Conservation (phyloP, 257 asterid species). For the Eucommia ulmoides region DNA sequence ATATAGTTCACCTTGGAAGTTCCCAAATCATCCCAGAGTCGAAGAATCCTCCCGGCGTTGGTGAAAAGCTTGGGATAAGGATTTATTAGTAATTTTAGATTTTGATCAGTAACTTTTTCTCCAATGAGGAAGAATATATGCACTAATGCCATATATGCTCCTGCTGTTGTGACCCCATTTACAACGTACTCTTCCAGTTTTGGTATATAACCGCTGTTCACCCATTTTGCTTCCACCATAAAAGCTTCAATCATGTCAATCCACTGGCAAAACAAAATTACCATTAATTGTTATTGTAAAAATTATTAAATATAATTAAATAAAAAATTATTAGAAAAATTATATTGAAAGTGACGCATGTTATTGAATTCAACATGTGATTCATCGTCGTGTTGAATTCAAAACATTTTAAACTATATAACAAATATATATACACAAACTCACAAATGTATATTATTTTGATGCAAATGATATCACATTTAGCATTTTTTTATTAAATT, state of each 20-base stretch:
- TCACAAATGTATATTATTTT: no score
- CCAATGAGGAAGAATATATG: constrained; percentile 18
- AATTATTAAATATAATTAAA: no score
- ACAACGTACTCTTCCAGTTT: constrained; percentile 5
- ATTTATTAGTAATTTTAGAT: constrained; percentile 6
- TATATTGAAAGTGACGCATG: no score
- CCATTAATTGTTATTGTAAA: no score
- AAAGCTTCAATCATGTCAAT: constrained; percentile 12
- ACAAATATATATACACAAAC: no score
- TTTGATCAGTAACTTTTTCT: constrained; percentile 4
- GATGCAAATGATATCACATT: no score
- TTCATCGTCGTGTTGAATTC: no score
- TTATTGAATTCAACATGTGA: no score
- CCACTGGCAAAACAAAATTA: constrained; percentile 9
- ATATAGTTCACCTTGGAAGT: constrained; percentile 10
- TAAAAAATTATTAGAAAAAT: no score
- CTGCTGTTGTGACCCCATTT: constrained; percentile 16
- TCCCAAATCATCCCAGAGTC: constrained; percentile 22
- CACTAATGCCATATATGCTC: constrained; percentile 19
- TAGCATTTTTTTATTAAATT: no score
- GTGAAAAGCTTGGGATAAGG: constrained; percentile 14
- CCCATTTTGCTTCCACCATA: constrained; percentile 16
- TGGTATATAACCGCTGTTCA: constrained; percentile 9
- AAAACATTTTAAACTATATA: no score
- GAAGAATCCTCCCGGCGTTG: constrained; percentile 14